Evolutionary conservation across 306 rosid genomes (phyloP).

Genomic region (Cicer chorassanicum): DNA sequence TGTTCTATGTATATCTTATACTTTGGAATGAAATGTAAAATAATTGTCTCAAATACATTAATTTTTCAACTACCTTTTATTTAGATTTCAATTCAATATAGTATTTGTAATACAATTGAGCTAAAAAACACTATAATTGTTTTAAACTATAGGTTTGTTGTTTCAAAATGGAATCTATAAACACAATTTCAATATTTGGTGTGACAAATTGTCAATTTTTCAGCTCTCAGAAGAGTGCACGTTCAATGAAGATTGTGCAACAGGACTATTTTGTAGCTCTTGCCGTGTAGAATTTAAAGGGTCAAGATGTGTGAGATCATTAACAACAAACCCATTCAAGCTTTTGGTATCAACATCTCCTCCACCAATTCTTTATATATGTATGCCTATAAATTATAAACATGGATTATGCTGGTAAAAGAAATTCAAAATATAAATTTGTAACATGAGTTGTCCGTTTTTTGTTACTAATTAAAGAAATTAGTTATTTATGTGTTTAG

Average conservation of each 20-base stretch:
- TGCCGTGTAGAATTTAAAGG: conserved; percentile 42
- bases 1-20: background rate
- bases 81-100: too few species aligned
- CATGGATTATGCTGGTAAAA: too few species aligned
- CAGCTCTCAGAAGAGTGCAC: conserved; percentile 43
- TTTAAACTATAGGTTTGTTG: too few species aligned
- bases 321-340: conserved; percentile 45
- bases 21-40: background rate
- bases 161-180: background rate
- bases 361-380: background rate
- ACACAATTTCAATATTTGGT: background rate
- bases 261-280: conserved; percentile 44
- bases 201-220: conserved; percentile 8
- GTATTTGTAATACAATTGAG: too few species aligned
- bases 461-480: too few species aligned
- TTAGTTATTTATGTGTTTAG: too few species aligned
- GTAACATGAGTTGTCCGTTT: too few species aligned
- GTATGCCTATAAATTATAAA: background rate
- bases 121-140: too few species aligned
- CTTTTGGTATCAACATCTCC: conserved; percentile 40
- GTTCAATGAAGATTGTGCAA: conserved; percentile 43
- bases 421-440: too few species aligned
- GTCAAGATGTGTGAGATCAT: conserved; percentile 53
- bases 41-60: too few species aligned
- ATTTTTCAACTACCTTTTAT: too few species aligned